These are phyloP conservation scores for Apiospora saccharicola DNA, from an alignment of 2,329 filamentous ascomycete species.

Conservation along the genomic window DNA sequence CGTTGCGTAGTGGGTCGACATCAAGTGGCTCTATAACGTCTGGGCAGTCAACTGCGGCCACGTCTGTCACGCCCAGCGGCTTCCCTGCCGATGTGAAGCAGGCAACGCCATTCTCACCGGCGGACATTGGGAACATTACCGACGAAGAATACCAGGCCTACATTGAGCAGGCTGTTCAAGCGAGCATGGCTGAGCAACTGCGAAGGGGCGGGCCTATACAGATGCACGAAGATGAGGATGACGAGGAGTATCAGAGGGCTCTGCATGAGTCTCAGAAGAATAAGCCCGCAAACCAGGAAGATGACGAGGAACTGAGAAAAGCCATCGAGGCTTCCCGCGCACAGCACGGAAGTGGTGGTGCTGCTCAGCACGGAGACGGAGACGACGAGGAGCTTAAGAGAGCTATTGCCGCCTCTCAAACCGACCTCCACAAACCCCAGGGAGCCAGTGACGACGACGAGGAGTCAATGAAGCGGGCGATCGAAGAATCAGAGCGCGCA, in stretches of 20 bases:
- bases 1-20: conserved; percentile 48
- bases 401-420: conserved; percentile 51
- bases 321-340: conserved; percentile 50
- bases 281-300: conserved; percentile 34
- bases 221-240: conserved; percentile 33
- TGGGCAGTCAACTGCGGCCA: background rate
- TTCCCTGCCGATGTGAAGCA: conserved; percentile 37
- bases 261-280: conserved; percentile 38
- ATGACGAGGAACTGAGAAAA: conserved; percentile 49
- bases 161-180: conserved; percentile 63
- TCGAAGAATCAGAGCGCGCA: conserved; percentile 55
- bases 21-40: background rate
- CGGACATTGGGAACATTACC: conserved; percentile 54
- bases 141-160: conserved; percentile 66
- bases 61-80: conserved; percentile 26
- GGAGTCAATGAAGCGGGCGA: conserved; percentile 53
- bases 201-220: conserved; percentile 33
- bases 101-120: conserved; percentile 34
- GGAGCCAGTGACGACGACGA: conserved; percentile 47
- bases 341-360: conserved; percentile 29
- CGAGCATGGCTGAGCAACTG: conserved; percentile 51
- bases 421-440: conserved; percentile 31
- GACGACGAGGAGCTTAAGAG: conserved; percentile 47
- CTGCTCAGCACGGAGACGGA: conserved; percentile 24
- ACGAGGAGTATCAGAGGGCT: conserved; percentile 34